Base-by-base conservation (phyloP, 768 basidiomycete species). In the Pisolithus orientalis region DNA sequence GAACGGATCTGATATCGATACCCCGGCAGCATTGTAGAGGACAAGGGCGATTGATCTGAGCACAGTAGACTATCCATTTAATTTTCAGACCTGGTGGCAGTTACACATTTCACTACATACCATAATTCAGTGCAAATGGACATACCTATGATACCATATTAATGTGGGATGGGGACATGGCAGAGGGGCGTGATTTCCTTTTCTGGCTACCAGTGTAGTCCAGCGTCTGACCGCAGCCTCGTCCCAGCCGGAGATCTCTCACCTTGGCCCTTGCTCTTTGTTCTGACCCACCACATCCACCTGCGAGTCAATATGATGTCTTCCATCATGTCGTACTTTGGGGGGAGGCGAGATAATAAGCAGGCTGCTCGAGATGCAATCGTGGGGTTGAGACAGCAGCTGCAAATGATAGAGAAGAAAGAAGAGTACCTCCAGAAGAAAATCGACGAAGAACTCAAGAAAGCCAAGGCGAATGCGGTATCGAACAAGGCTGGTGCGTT, bases 381-480 rank as follows among this genome's bases (percentile, higher is more conserved):
- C 68, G 88, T 98, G 54, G 80, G 79, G 43, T 77, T 99, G 60
- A 83, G 95, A 63, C 87, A 95, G 72, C 94, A 98, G 68, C 80
- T 97, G 56, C 83, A 91, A 72, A 88, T 95, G 85, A 84, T 98
- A 60, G 94, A 97, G 82, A 99, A 97, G 91, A 97, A 95, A 78
- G 96, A 97, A 75, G 95, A 98, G 69, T 79, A 90, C 70, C 74
- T 97, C 56, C 86, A 88, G 78, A 94, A 90, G 82, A 93, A 94
- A 83, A 90, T 96, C 58, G 93, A 95, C 49, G 93, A 96, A 57
- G 95, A 98, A 63, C 59, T 83, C 62, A 85, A 84, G 79, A 95
- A 91, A 74, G 96, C 96, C 14, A 86, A 80, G 68, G 82, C 85
- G 31, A 96, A 97, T 68, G 94, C 92, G 43, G 90, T 95, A 46